Base-by-base conservation (phyloP, 768 basidiomycete species). In the Termitomyces sp. region DNA sequence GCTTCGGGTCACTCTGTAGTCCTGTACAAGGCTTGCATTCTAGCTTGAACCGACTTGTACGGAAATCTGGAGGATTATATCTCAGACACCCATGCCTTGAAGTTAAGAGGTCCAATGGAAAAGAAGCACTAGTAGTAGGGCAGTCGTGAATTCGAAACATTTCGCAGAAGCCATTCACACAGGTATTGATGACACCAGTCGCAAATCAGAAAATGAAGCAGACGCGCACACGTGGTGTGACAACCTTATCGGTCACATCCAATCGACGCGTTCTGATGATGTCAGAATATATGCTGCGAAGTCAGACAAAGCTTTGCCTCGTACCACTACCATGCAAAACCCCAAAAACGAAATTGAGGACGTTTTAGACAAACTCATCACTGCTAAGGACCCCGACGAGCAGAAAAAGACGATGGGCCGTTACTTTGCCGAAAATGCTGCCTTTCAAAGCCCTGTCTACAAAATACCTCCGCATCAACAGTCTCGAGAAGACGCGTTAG, bases 391-490 rank as follows among this genome's bases (percentile, higher is more conserved):
- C 24, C 80, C 84, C 0, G 76, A 81, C 36, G 67, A 76, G 2
- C 80, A 87, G 62, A 74, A 77, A 59, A 66, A 68, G 9, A 71
- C 82, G 0, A 65, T 86, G 16, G 66, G 65, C 13, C 78, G 72
- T 48, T 86, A 83, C 63, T 82, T 82, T 68, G 73, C 77, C 5
- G 68, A 72, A 3, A 78, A 88, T 59, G 84, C 82, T 26, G 75
- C 71, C 2, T 83, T 88, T 66, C 76, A 74, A 41, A 85, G 88
- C 66, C 84, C 86, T 0, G 56, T 87, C 28, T 86, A 79, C 72
- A 66, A 70, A 43, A 78, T 87, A 14, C 54, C 65, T 3, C 68
- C 78, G 4, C 75, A 66, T 0, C 74, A 78, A n/a, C 74, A 75
- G 54, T 85, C 85, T 16, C 75, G 85, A 52, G 78, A 82, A 18